Evolutionary conservation across 2,329 filamentous ascomycete genomes (phyloP).

Genomic region (Ophiostoma quercus): DNA sequence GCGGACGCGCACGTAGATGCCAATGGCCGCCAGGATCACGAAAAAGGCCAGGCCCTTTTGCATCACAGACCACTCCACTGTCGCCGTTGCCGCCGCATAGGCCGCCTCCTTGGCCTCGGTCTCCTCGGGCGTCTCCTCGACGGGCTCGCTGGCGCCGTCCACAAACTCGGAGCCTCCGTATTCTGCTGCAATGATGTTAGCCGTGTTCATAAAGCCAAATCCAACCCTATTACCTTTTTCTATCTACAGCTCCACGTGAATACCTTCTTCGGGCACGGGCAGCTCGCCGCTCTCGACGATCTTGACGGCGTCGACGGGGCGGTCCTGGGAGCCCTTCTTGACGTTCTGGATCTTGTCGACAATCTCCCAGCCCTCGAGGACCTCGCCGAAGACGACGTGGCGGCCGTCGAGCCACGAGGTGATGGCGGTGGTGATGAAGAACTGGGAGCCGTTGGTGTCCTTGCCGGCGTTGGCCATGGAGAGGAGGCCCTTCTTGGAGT

Average conservation of each 20-base stretch:
- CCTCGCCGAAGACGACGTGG: slow-evolving; percentile 85
- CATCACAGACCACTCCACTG: slow-evolving; percentile 39
- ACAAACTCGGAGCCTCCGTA: slow-evolving; percentile 4
- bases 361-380: slow-evolving; percentile 78
- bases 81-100: not conserved
- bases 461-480: slow-evolving; percentile 82
- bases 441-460: slow-evolving; percentile 84
- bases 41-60: slow-evolving; percentile 49
- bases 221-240: slow-evolving; percentile 12
- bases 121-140: slow-evolving; percentile 2
- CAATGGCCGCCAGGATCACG: slow-evolving; percentile 44
- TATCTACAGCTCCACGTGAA: slow-evolving; percentile 74
- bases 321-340: slow-evolving; percentile 61
- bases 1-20: slow-evolving; percentile 39
- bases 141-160: slow-evolving; percentile 13
- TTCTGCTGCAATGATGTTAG: not conserved
- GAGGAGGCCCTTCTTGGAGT: slow-evolving; percentile 76
- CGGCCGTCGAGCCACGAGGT: slow-evolving; percentile 79
- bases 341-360: slow-evolving; percentile 73
- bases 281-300: slow-evolving; percentile 81
- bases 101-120: not conserved
- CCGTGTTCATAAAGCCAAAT: not conserved
- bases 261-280: slow-evolving; percentile 83
- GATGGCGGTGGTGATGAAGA: slow-evolving; percentile 82
- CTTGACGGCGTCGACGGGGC: slow-evolving; percentile 63